Evolutionary conservation across 495 filamentous ascomycete species (phyloP).

Genomic region (Daldinia grandis): DNA sequence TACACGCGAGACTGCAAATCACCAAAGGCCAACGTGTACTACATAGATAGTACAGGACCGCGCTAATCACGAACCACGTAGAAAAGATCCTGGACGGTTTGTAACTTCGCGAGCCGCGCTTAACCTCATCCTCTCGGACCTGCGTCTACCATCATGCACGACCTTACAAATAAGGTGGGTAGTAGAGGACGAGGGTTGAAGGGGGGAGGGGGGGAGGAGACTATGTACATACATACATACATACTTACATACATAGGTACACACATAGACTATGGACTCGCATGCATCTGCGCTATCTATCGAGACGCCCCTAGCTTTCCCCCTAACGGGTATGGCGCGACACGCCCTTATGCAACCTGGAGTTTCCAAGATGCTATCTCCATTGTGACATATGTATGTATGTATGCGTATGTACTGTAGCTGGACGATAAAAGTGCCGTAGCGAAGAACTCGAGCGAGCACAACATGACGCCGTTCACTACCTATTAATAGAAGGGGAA

Average conservation of each 20-base stretch:
- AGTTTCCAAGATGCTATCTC: background rate
- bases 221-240: too few relatives aligned
- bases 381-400: conserved; percentile 7
- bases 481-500: conserved; percentile 14
- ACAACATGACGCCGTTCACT: background rate
- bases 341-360: conserved; percentile 10
- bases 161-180: conserved; percentile 42
- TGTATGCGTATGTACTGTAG: background rate
- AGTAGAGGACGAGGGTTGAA: conserved; percentile 8
- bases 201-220: conserved; percentile 8
- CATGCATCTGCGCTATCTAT: conserved; percentile 36
- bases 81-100: conserved; percentile 27
- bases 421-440: background rate
- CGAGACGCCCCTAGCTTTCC: conserved; percentile 40
- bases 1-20: conserved; percentile 29
- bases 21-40: conserved; percentile 28
- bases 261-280: conserved; percentile 1
- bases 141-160: conserved; percentile 42
- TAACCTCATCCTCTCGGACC: conserved; percentile 45
- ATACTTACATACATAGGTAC: too few relatives aligned
- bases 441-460: conserved; percentile 3
- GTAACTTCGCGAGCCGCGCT: conserved; percentile 40
- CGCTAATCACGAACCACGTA: conserved; percentile 32
- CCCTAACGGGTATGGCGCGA: conserved; percentile 30
- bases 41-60: conserved; percentile 15